A percentile compares a stretch with the other conserved stretches of the same genome.
Conservation (phyloP, 345 rosid species). For the Populus nigra region DNA sequence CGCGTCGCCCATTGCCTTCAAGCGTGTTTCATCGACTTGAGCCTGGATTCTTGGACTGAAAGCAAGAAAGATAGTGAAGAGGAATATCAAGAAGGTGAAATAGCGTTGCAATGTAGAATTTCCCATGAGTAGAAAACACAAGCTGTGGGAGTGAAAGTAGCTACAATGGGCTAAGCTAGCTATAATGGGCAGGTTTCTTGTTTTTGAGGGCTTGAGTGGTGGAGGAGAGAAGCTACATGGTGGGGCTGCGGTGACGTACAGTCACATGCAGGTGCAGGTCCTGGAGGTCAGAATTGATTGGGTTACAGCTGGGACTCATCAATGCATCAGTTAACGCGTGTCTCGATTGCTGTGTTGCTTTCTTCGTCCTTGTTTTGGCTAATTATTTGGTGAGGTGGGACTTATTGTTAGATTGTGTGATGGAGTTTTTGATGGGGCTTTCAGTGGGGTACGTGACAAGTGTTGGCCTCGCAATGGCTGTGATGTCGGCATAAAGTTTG, state of each 20-base stretch:
- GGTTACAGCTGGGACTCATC: slow-evolving; percentile 52
- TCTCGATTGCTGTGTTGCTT: slow-evolving; percentile 14
- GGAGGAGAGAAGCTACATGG: neutral
- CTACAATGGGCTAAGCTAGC: neutral
- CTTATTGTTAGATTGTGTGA: neutral
- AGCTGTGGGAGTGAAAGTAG: neutral
- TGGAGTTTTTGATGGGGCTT: neutral
- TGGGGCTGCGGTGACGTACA: neutral
- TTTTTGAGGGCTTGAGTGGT: neutral
- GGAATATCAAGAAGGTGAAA: neutral
- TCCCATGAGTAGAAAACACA: neutral
- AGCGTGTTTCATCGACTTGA: slow-evolving; percentile 31
- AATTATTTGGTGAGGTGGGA: neutral
- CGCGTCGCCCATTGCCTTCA: slow-evolving; percentile 36
- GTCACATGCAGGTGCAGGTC: slow-evolving; percentile 25
- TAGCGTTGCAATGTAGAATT: neutral
- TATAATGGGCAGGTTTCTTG: neutral
- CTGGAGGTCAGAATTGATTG: slow-evolving; percentile 26
- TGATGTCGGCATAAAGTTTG: neutral
- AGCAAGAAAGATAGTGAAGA: neutral
- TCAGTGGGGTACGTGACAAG: neutral
- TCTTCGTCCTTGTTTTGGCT: neutral
- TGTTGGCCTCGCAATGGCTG: neutral
- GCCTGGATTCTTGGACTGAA: slow-evolving; percentile 18
- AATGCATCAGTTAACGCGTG: slow-evolving; percentile 44